phyloP scores from a whole-genome alignment of 192 early-diverging fungal species.

The Hyaloraphidium curvatum region DNA sequence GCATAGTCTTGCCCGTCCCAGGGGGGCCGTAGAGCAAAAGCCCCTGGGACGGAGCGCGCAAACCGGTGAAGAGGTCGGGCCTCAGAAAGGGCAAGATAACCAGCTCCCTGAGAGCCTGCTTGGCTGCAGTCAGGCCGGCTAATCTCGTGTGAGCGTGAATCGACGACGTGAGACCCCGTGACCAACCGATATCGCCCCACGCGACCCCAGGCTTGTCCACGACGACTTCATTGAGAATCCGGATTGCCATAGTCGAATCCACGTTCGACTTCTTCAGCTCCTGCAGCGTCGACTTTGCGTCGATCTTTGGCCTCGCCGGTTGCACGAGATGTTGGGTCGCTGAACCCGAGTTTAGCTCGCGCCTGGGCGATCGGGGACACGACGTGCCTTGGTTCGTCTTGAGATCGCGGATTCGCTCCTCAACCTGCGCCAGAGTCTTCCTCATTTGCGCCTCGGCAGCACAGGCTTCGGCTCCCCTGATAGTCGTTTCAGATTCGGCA shows the following conservation, averaged over 20 bases:
- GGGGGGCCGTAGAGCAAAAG: constrained; percentile 34
- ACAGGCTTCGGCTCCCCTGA: too few relatives aligned
- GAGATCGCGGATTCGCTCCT: too few relatives aligned
- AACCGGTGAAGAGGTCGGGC: constrained; percentile 34
- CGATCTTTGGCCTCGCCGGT: too few relatives aligned
- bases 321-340: too few relatives aligned
- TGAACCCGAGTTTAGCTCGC: too few relatives aligned
- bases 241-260: neutral
- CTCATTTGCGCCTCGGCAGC: too few relatives aligned
- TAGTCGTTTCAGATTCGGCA: too few relatives aligned
- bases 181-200: constrained; percentile 28
- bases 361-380: too few relatives aligned
- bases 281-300: too few relatives aligned
- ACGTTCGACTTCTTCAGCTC: neutral
- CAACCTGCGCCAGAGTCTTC: too few relatives aligned
- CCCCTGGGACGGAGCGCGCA: constrained; percentile 27
- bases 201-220: constrained; percentile 18
- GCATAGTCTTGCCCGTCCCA: constrained; percentile 33
- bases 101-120: constrained; percentile 28
- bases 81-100: constrained; percentile 30
- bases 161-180: neutral
- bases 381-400: too few relatives aligned
- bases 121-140: constrained; percentile 28
- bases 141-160: neutral
- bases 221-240: constrained; percentile 21